These are phyloP conservation scores for Arachnomyces sp. DNA, from an alignment of 2,329 filamentous ascomycete genomes.

Conservation along the genomic window DNA sequence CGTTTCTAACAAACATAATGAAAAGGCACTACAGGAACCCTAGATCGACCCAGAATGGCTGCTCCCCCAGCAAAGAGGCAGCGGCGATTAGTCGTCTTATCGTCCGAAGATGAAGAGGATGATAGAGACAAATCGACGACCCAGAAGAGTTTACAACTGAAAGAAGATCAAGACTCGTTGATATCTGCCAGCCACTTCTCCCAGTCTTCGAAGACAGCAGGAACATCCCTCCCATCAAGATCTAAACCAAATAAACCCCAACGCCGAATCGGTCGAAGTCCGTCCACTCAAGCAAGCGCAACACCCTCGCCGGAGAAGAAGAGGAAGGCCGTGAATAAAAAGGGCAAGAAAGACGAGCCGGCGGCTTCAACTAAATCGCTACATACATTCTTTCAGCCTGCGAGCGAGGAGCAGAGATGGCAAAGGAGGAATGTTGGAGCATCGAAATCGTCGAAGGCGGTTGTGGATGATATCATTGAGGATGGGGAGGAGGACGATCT, in stretches of 20 bases:
- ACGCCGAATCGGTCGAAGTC: background rate
- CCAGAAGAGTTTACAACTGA: background rate
- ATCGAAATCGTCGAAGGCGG: conserved; percentile 7
- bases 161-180: no score
- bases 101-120: conserved; percentile 21
- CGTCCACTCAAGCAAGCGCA: conserved; percentile 7
- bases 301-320: conserved; percentile 27
- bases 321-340: conserved; percentile 13
- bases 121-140: conserved; percentile 5
- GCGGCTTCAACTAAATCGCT: conserved; percentile 27
- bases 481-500: conserved; percentile 10
- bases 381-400: conserved; percentile 34
- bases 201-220: background rate
- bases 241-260: conserved; percentile 2
- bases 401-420: conserved; percentile 35
- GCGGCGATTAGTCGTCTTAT: conserved; percentile 23
- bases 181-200: no score
- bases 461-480: conserved; percentile 21
- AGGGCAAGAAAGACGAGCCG: conserved; percentile 5
- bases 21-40: background rate
- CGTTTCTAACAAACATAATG: background rate
- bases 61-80: conserved; percentile 30
- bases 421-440: conserved; percentile 22
- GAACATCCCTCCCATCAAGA: background rate
- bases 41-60: conserved; percentile 22